phyloP scores from a whole-genome alignment of 495 filamentous ascomycete genomes.

The Trypethelium eluteriae region DNA sequence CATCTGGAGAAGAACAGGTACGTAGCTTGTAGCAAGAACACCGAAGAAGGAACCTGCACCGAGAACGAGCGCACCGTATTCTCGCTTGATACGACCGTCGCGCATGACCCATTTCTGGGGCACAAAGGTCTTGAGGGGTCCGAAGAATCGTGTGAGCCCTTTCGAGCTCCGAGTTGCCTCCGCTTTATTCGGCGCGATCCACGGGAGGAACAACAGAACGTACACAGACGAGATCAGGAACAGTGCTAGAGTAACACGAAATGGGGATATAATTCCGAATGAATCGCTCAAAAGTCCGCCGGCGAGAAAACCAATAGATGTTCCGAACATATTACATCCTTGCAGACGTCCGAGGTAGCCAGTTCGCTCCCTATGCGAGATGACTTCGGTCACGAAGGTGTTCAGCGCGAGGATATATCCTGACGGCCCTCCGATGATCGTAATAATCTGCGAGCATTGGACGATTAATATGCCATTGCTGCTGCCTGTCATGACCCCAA shows the following conservation, averaged over 20 bases:
- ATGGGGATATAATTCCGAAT: slow-evolving; percentile 46
- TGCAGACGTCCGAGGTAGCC: slow-evolving; percentile 47
- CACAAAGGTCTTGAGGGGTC: slow-evolving; percentile 45
- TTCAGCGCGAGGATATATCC: slow-evolving; percentile 53
- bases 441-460: slow-evolving; percentile 49
- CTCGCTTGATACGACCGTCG: slow-evolving; percentile 38
- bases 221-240: slow-evolving; percentile 27
- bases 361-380: slow-evolving; percentile 44
- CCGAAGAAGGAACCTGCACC: slow-evolving; percentile 49
- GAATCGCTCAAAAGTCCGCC: slow-evolving; percentile 48
- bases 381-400: slow-evolving; percentile 45
- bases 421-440: slow-evolving; percentile 48
- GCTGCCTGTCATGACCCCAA: slow-evolving; percentile 47
- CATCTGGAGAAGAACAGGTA: slow-evolving; percentile 35
- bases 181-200: slow-evolving; percentile 35
- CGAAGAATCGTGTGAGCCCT: slow-evolving; percentile 42
- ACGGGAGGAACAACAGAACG: slow-evolving; percentile 29
- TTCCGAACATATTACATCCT: slow-evolving; percentile 50
- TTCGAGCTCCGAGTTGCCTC: slow-evolving; percentile 15
- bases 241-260: slow-evolving; percentile 43
- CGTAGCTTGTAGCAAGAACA: slow-evolving; percentile 50
- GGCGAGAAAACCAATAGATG: slow-evolving; percentile 45
- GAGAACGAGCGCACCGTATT: slow-evolving; percentile 47
- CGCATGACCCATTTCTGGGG: slow-evolving; percentile 41
- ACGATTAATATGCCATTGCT: slow-evolving; percentile 47